These are phyloP conservation scores for Darksidea phi DNA, from an alignment of 495 filamentous ascomycete species.

Conservation along the genomic window DNA sequence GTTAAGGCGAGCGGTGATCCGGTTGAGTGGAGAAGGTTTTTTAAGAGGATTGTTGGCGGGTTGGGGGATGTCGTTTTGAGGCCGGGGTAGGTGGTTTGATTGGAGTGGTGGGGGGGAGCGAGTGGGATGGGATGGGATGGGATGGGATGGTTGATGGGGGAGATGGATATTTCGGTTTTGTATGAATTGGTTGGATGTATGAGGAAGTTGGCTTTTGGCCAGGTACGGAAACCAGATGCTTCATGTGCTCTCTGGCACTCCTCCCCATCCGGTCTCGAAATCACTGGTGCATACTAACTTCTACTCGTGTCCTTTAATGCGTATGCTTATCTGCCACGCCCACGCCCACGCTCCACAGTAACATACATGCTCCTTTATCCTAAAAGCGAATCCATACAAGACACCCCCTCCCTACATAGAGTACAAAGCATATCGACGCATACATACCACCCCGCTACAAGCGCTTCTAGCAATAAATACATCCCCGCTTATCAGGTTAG, in stretches of 20 bases:
- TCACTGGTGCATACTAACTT: too few relatives aligned
- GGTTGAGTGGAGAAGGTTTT: conserved; percentile 93
- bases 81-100: conserved; percentile 24
- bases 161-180: too few relatives aligned
- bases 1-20: conserved; percentile 95
- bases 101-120: background rate
- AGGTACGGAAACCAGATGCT: too few relatives aligned
- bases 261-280: too few relatives aligned
- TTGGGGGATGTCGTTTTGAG: conserved; percentile 73
- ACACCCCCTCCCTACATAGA: background rate
- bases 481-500: too few relatives aligned
- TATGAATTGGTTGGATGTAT: too few relatives aligned
- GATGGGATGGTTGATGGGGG: background rate
- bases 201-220: too few relatives aligned
- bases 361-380: background rate
- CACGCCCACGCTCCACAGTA: too few relatives aligned
- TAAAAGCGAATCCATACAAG: background rate
- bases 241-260: too few relatives aligned
- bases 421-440: background rate
- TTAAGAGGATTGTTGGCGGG: conserved; percentile 83
- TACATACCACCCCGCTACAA: background rate
- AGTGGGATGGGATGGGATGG: background rate
- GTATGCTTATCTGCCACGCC: too few relatives aligned
- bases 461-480: background rate
- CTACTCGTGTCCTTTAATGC: too few relatives aligned